Evolutionary conservation across 345 rosid genomes (phyloP).

Genomic region (Euphorbia tirucalli): DNA sequence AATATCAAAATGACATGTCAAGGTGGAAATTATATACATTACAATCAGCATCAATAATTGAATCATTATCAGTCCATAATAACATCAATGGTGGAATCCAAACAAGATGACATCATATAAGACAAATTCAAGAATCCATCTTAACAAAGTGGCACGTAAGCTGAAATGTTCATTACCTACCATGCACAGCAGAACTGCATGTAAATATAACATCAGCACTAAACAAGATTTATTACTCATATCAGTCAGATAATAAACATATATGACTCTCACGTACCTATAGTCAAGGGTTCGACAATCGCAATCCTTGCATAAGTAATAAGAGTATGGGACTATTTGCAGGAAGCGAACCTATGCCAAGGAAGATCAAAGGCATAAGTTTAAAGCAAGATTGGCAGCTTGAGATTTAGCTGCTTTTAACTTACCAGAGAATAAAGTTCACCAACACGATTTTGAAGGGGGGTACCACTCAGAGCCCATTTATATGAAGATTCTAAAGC

Average conservation of each 20-base stretch:
- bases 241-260: not conserved
- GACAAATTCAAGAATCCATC: not conserved
- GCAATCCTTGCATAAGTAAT: slow-evolving; percentile 92
- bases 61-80: not conserved
- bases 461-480: slow-evolving; percentile 99
- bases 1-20: not conserved
- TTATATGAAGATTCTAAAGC: slow-evolving; percentile 73
- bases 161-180: not conserved
- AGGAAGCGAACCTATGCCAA: slow-evolving; percentile 79
- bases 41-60: not conserved
- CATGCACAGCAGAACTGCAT: not conserved
- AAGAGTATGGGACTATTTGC: slow-evolving; percentile 82
- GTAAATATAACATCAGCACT: not conserved
- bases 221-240: not conserved
- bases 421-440: slow-evolving; percentile 95
- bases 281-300: slow-evolving; percentile 88
- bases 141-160: not conserved
- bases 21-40: not conserved
- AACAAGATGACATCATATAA: not conserved
- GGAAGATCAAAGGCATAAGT: slow-evolving; percentile 20
- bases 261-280: slow-evolving; percentile 41
- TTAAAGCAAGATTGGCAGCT: slow-evolving; percentile 18
- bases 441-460: slow-evolving; percentile 97
- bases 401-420: slow-evolving; percentile 13
- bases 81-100: not conserved